Conservation (phyloP, 2,329 filamentous ascomycete genomes). For the Alternaria metachromatica region DNA sequence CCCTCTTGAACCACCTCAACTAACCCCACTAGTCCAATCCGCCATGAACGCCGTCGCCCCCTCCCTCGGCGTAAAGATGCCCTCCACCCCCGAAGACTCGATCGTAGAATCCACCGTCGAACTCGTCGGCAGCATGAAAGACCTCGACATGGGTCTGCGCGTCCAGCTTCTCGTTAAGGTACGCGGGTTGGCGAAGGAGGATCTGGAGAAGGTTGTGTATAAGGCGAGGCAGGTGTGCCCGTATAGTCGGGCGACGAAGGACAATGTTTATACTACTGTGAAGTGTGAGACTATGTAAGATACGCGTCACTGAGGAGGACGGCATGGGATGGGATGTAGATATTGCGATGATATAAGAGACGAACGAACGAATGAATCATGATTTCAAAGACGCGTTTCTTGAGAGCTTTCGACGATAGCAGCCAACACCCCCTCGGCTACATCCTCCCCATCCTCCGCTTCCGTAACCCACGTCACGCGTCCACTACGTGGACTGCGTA, state of each 20-base stretch:
- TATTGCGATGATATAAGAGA: no score
- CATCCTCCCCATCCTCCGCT: conserved; percentile 62
- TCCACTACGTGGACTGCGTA: conserved; percentile 59
- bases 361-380: background rate
- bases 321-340: background rate
- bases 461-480: conserved; percentile 60
- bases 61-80: conserved; percentile 52
- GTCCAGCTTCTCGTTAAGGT: conserved; percentile 54
- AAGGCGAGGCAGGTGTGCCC: conserved; percentile 47
- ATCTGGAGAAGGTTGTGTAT: conserved; percentile 46
- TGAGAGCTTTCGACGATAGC: conserved; percentile 53
- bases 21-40: conserved; percentile 36
- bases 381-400: conserved; percentile 8
- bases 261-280: conserved; percentile 39
- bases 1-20: background rate
- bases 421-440: conserved; percentile 62
- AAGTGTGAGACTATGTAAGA: conserved; percentile 30
- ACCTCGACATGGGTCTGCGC: conserved; percentile 53
- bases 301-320: rapidly evolving
- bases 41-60: conserved; percentile 56
- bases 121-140: conserved; percentile 55
- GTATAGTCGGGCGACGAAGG: conserved; percentile 43
- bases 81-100: conserved; percentile 46
- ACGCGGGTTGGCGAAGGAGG: conserved; percentile 38
- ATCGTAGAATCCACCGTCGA: conserved; percentile 53